phyloP scores from a whole-genome alignment of 306 rosid genomes.

The Trichosanthes cucumerina region DNA sequence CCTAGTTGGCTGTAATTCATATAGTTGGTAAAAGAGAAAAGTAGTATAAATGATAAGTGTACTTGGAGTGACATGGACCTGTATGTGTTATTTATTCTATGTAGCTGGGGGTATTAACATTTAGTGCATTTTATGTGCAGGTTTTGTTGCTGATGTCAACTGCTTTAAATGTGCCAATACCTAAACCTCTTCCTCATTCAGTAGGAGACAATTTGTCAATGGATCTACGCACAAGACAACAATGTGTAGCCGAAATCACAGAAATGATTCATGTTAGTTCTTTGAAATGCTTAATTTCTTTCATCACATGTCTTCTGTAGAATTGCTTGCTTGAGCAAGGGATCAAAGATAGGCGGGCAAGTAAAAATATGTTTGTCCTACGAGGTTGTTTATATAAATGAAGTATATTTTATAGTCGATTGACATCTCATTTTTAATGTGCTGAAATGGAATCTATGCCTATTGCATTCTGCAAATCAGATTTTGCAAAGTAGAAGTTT shows the following conservation, averaged over 20 bases:
- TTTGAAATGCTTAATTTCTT: conserved; percentile 11
- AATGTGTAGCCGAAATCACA: conserved; percentile 83
- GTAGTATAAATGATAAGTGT: background rate
- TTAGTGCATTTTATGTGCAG: conserved; percentile 29
- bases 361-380: background rate
- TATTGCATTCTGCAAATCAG: background rate
- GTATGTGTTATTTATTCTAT: background rate
- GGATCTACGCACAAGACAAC: conserved; percentile 73
- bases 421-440: background rate
- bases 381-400: background rate
- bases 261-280: conserved; percentile 96
- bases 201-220: conserved; percentile 34
- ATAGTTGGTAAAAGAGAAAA: background rate
- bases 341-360: background rate
- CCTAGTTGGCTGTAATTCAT: background rate
- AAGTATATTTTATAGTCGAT: background rate
- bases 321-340: background rate
- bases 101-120: background rate
- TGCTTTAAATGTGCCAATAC: conserved; percentile 46
- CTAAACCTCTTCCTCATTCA: conserved; percentile 20
- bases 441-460: background rate
- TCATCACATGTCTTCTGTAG: background rate
- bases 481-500: background rate
- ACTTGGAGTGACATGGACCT: background rate
- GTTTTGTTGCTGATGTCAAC: conserved; percentile 84